A percentile compares a stretch with the other conserved stretches of the same genome.
Evolutionary conservation across 768 basidiomycete genomes (phyloP).

Genomic region (Panellus pusillus): DNA sequence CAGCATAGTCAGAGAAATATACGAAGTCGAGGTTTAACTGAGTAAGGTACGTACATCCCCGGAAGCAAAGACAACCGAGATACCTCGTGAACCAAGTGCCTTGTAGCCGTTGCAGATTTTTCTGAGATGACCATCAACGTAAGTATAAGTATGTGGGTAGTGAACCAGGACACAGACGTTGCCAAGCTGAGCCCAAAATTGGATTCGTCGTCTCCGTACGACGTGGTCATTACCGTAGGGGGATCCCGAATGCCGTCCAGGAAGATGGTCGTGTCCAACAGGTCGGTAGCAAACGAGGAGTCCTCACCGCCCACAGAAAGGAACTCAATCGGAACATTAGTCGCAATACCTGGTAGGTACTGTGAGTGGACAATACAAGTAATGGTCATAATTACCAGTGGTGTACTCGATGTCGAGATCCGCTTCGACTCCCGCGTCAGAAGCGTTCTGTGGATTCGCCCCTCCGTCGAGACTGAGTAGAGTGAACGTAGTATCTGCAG

Average conservation of each 20-base stretch:
- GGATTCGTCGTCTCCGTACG: neutral
- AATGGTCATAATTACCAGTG: neutral
- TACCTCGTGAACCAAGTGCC: constrained; percentile 2
- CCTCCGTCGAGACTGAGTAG: neutral
- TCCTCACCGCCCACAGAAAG: constrained; percentile 25
- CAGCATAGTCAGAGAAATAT: neutral
- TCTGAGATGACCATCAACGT: constrained; percentile 34
- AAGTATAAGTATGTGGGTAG: constrained; percentile 36
- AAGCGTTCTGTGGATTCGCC: neutral
- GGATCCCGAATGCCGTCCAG: neutral
- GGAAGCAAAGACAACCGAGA: constrained; percentile 27
- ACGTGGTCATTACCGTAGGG: neutral
- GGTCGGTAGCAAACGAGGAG: neutral
- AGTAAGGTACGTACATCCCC: neutral
- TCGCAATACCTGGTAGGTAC: neutral
- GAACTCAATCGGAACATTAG: constrained; percentile 2
- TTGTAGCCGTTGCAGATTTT: constrained; percentile 10
- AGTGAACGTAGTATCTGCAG: neutral
- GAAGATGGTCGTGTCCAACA: constrained; percentile 3
- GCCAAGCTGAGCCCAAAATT: neutral
- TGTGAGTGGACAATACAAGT: no score
- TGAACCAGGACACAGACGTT: constrained; percentile 23
- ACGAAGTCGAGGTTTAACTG: neutral
- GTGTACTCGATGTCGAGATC: constrained; percentile 9
- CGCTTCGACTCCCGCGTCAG: neutral